These are phyloP conservation scores for Licmophora abbreviata DNA, from an alignment of 108 stramenopile genomes.

Conservation along the genomic window DNA sequence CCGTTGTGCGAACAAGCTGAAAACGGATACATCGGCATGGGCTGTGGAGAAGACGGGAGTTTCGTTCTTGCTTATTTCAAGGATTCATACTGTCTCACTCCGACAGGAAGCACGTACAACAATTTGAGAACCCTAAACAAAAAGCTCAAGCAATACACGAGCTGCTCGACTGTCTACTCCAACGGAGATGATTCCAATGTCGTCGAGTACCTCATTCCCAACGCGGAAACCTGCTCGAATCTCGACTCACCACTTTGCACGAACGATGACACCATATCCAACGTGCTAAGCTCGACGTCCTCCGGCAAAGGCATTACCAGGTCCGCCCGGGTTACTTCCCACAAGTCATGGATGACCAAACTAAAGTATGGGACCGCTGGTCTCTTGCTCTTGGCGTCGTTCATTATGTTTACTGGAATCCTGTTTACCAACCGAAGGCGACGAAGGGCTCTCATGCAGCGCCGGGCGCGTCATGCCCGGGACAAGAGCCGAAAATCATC, in stretches of 20 bases:
- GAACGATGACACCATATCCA: constrained; percentile 13
- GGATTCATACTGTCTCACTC: constrained; percentile 63
- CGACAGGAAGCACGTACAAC: constrained; percentile 46
- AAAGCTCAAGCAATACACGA: constrained; percentile 37
- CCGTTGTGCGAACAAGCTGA: constrained; percentile 54
- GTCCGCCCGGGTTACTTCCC: constrained; percentile 26
- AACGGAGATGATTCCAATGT: constrained; percentile 34
- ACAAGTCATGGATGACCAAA: constrained; percentile 61
- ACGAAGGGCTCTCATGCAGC: constrained; percentile 82
- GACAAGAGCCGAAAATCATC: constrained; percentile 14
- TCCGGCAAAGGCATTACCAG: constrained; percentile 12
- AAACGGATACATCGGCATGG: constrained; percentile 57
- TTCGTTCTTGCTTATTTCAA: constrained; percentile 64
- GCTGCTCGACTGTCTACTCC: constrained; percentile 11
- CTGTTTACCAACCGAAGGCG: constrained; percentile 78
- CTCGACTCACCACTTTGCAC: constrained; percentile 46
- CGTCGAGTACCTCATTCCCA: constrained; percentile 35
- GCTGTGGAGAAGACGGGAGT: constrained; percentile 46
- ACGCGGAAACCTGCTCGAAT: constrained; percentile 49
- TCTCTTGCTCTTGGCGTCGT: constrained; percentile 55
- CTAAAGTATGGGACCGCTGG: constrained; percentile 80
- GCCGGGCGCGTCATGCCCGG: constrained; percentile 63
- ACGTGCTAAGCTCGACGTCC: constrained; percentile 5
- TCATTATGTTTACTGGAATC: constrained; percentile 87
- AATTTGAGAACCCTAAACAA: constrained; percentile 47